Evolutionary conservation across 768 basidiomycete genomes (phyloP).

Genomic region (Trametes punicea): DNA sequence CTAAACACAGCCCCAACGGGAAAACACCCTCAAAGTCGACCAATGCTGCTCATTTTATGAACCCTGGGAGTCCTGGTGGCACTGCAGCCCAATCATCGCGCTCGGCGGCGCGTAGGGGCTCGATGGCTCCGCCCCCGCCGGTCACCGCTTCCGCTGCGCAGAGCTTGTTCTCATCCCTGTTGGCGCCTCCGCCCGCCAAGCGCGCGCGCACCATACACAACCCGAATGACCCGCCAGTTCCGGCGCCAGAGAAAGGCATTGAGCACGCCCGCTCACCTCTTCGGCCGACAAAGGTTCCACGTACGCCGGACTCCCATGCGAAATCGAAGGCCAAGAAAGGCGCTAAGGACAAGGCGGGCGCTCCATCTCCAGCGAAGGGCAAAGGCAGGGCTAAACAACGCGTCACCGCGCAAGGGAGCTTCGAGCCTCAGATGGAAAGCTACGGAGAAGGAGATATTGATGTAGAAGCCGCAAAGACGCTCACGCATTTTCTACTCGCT

Average conservation of each 20-base stretch:
- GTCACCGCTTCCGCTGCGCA: slow-evolving; percentile 42
- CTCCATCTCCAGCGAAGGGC: slow-evolving; percentile 7
- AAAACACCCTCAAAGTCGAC: slow-evolving; percentile 16
- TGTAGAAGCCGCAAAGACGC: slow-evolving; percentile 79
- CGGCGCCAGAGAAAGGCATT: slow-evolving; percentile 40
- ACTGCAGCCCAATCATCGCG: slow-evolving; percentile 39
- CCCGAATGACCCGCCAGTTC: slow-evolving; percentile 62
- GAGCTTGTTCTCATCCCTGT: slow-evolving; percentile 70
- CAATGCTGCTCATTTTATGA: slow-evolving; percentile 47
- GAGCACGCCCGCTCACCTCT: slow-evolving; percentile 23
- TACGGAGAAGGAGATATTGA: slow-evolving; percentile 41
- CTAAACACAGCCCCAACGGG: slow-evolving; percentile 28
- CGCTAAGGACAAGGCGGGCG: slow-evolving; percentile 22
- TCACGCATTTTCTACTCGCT: slow-evolving; percentile 68
- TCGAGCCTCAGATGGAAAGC: neutral
- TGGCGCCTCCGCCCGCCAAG: slow-evolving; percentile 73
- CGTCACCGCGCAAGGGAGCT: slow-evolving; percentile 18
- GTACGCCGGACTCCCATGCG: slow-evolving; percentile 17
- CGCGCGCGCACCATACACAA: slow-evolving; percentile 80
- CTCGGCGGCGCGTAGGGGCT: slow-evolving; percentile 23
- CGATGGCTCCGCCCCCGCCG: slow-evolving; percentile 30
- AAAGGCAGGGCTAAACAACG: slow-evolving; percentile 21
- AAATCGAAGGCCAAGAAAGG: slow-evolving; percentile 24
- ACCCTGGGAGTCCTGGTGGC: slow-evolving; percentile 48
- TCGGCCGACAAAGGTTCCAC: slow-evolving; percentile 23